These are phyloP conservation scores for Pestalotiopsis sp. DNA, from an alignment of 2,329 filamentous ascomycete species.

Conservation along the genomic window DNA sequence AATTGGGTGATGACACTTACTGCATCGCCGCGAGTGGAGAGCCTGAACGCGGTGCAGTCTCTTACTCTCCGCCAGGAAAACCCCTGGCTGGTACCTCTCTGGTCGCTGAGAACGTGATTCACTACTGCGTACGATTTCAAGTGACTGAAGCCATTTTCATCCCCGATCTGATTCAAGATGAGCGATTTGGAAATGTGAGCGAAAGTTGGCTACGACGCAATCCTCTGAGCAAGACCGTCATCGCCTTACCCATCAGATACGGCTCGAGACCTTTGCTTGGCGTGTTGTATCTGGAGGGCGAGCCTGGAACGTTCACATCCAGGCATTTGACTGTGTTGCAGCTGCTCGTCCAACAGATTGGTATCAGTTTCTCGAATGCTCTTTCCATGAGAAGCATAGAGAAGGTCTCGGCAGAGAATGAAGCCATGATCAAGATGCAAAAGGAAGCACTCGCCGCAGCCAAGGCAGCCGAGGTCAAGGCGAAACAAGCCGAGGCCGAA, in stretches of 20 bases:
- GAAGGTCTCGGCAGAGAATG: slow-evolving; percentile 77
- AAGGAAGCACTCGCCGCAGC: slow-evolving; percentile 74
- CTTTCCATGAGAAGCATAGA: slow-evolving; percentile 71
- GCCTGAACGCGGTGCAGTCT: slow-evolving; percentile 67
- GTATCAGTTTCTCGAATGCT: slow-evolving; percentile 71
- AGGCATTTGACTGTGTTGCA: slow-evolving; percentile 68
- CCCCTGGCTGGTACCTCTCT: slow-evolving; percentile 66
- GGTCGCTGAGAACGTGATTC: slow-evolving; percentile 75
- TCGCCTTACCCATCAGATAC: slow-evolving; percentile 79
- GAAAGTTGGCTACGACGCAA: slow-evolving; percentile 70
- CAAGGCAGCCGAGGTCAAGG: slow-evolving; percentile 73
- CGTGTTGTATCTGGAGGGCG: slow-evolving; percentile 75
- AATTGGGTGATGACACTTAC: slow-evolving; percentile 61
- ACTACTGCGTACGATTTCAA: slow-evolving; percentile 77
- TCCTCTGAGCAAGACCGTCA: slow-evolving; percentile 72
- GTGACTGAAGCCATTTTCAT: slow-evolving; percentile 68
- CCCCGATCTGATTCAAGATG: slow-evolving; percentile 73
- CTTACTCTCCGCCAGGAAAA: slow-evolving; percentile 67
- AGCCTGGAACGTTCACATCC: slow-evolving; percentile 77
- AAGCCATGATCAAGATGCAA: slow-evolving; percentile 77
- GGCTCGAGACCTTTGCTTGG: slow-evolving; percentile 72
- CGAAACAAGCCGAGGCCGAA: slow-evolving; percentile 75
- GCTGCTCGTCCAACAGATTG: slow-evolving; percentile 78
- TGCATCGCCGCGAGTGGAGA: slow-evolving; percentile 75
- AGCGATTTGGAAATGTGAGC: slow-evolving; percentile 76